Base-by-base conservation (phyloP, 1,139 yeast genomes). In the Kodamaea arcana region DNA sequence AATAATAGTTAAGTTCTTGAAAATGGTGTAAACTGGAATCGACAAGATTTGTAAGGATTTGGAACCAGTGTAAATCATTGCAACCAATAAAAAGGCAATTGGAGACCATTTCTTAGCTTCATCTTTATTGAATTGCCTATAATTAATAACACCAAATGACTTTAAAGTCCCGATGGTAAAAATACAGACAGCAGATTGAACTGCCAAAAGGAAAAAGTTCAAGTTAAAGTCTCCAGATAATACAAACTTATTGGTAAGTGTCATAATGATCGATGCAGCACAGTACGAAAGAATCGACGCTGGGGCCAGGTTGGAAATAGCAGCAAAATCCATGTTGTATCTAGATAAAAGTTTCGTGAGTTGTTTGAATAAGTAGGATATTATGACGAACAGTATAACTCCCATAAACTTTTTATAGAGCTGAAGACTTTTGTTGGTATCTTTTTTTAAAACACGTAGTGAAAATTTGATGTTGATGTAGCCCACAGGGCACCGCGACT, bases 71-170 rank as follows among this genome's bases (percentile, higher is more conserved):
- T 90, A 94, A 60, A 90, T 90, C 97, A 92, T 92, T 38, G 79
- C 70, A 29, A 90, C 97, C 56, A 94, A 75, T 52, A 88, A 67
- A 46, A 87, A 67, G 3, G 97, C 94, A 53, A 92, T 88, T 38
- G 98, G 97, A 44, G 86, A 78, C 98, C 92, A 83, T 65, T 87
- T 86, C 64, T 83, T 85, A 43, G 96, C 96, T 65, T 92, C 98
- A 36, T 78, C 83, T 48, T 71, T 65, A 70, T 86, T 87, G 63
- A 85, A 81, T 46, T 82, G 82, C 62, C 97, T 82, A 70, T 83
- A 90, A 46, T 83, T 83, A 60, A 92, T 88, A 44, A 86, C 67
- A 33, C 86, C 87, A 39, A 82, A 60, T 7, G 76, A 55, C 64
- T 87, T 90, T 59, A 92, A 73, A 17, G 78, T 64, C 36, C 80